Evolutionary conservation across 2,329 filamentous ascomycete genomes (phyloP).

Genomic region (Colletotrichum lupini): DNA sequence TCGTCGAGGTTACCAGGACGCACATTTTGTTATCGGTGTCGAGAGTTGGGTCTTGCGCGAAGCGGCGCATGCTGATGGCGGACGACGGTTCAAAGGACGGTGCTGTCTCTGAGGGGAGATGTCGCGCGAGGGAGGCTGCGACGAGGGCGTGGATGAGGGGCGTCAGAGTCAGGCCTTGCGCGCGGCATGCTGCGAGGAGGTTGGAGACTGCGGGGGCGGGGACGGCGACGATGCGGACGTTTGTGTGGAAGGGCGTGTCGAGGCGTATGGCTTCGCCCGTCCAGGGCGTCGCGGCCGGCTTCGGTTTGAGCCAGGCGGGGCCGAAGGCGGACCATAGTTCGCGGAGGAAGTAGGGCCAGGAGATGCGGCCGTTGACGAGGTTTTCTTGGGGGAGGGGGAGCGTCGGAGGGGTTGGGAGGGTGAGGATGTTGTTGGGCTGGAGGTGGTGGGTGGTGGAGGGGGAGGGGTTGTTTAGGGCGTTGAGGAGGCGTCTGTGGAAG

Average conservation of each 20-base stretch:
- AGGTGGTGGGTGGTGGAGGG: not conserved
- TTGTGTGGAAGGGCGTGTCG: constrained; percentile 48
- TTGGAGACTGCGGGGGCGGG: constrained; percentile 39
- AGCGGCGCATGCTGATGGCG: constrained; percentile 57
- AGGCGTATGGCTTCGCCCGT: constrained; percentile 49
- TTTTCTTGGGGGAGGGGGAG: constrained; percentile 54
- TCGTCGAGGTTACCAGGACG: constrained; percentile 51
- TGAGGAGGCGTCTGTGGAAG: constrained; percentile 61
- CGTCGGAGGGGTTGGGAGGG: constrained; percentile 42
- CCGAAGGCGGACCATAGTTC: constrained; percentile 53
- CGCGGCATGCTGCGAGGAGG: constrained; percentile 53
- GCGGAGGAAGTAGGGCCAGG: constrained; percentile 52
- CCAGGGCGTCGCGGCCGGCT: constrained; percentile 47
- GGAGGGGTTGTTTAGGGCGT: constrained; percentile 48
- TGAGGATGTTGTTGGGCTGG: constrained; percentile 38
- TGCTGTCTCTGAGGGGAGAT: constrained; percentile 46
- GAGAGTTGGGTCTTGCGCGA: constrained; percentile 43
- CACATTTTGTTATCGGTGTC: constrained; percentile 48
- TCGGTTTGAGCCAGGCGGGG: constrained; percentile 50
- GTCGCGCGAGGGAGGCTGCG: constrained; percentile 52
- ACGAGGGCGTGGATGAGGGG: constrained; percentile 59
- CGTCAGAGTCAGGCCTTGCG: constrained; percentile 58
- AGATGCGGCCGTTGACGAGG: constrained; percentile 52
- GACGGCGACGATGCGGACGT: constrained; percentile 51
- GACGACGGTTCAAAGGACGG: constrained; percentile 51